phyloP scores from a whole-genome alignment of 257 asterid species.

The Plectranthus barbatus region DNA sequence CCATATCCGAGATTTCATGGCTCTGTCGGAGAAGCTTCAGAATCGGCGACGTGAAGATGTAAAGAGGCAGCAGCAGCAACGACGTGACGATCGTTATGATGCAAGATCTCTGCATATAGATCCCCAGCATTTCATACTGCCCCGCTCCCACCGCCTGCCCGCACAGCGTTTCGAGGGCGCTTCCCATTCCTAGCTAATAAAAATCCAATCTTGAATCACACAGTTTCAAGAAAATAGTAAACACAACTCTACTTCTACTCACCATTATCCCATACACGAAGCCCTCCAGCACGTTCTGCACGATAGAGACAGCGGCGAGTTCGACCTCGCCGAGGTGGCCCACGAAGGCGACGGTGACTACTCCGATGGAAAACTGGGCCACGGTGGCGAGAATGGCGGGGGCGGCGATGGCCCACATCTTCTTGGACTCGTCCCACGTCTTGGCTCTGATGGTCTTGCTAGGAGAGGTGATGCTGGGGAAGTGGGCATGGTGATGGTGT shows the following conservation, averaged over 20 bases:
- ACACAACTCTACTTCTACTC: background rate
- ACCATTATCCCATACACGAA: slow-evolving; percentile 79
- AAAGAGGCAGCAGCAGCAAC: slow-evolving; percentile 45
- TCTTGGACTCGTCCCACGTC: slow-evolving; percentile 55
- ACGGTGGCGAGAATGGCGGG: slow-evolving; percentile 65
- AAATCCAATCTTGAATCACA: background rate
- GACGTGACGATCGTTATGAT: slow-evolving; percentile 45
- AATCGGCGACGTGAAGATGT: slow-evolving; percentile 47
- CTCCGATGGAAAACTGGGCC: slow-evolving; percentile 64
- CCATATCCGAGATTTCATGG: slow-evolving; percentile 36
- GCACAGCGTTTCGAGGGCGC: slow-evolving; percentile 85
- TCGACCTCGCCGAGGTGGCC: too few relatives aligned
- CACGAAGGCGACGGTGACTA: slow-evolving; percentile 58
- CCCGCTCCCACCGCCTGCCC: slow-evolving; percentile 89
- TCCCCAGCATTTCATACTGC: too few relatives aligned
- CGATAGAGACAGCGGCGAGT: slow-evolving; percentile 83
- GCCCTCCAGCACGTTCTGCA: slow-evolving; percentile 73
- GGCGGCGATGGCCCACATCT: slow-evolving; percentile 60
- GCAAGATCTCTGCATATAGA: slow-evolving; percentile 73
- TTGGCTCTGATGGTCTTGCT: slow-evolving; percentile 12
- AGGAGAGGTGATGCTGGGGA: background rate
- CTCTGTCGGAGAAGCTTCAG: slow-evolving; percentile 41
- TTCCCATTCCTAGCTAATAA: slow-evolving; percentile 85
- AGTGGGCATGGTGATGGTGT: background rate
- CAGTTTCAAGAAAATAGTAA: background rate